A percentile compares a stretch with the other conserved stretches of the same genome.
phyloP scores from a whole-genome alignment of 176 grass and related monocot species.

The Elaeis guineensis region DNA sequence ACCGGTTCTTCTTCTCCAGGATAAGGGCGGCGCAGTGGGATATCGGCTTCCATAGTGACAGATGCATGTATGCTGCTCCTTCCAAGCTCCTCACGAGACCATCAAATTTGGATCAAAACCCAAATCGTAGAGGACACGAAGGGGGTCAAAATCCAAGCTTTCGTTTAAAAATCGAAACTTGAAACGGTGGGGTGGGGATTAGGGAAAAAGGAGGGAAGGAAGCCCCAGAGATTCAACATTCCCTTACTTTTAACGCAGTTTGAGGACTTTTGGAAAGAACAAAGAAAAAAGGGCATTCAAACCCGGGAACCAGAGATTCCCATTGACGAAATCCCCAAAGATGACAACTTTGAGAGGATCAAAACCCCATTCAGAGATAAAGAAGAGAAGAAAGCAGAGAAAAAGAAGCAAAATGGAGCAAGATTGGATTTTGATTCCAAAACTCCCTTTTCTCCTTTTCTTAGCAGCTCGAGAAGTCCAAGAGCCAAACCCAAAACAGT shows the following conservation, averaged over 20 bases:
- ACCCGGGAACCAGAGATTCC: background rate
- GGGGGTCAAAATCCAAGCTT: background rate
- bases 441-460: too few species aligned
- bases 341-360: background rate
- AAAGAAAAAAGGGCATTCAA: background rate
- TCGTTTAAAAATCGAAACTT: background rate
- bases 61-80: slow-evolving; percentile 24
- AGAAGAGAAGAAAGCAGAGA: background rate
- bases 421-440: too few species aligned
- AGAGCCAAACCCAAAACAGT: too few species aligned
- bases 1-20: slow-evolving; percentile 23
- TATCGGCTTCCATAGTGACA: slow-evolving; percentile 46
- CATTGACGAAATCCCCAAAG: background rate
- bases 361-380: background rate
- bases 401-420: too few species aligned
- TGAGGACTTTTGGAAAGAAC: background rate
- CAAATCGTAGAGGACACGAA: background rate
- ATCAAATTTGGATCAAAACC: slow-evolving; percentile 3
- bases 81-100: background rate
- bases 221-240: background rate
- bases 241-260: background rate
- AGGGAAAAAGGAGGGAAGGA: background rate
- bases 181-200: background rate
- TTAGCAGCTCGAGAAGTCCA: too few species aligned
- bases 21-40: slow-evolving; percentile 38